Base-by-base conservation (phyloP, 2,329 filamentous ascomycete genomes). In the Fusarium domesticum region DNA sequence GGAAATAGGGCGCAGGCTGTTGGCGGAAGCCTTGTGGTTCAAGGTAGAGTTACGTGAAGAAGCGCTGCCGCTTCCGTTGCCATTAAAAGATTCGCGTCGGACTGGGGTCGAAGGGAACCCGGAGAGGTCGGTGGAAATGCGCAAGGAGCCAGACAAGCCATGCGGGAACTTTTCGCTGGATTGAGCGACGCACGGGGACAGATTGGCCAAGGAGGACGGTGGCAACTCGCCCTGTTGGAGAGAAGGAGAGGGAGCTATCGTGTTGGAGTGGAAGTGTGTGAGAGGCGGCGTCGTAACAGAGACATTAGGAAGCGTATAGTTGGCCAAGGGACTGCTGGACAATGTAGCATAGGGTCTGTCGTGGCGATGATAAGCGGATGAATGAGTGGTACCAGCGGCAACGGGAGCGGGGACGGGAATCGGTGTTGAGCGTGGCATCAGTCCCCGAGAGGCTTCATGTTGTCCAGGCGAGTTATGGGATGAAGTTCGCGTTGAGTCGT, bases 1-100 rank as follows among this genome's bases (percentile, higher is more conserved):
- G 17, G 77, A 77, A 15, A 83, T 61, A 6, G 76, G 75, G 36
- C 66, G 68, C n/a, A 80, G 61, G 36, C 57, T 67, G 43, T 50
- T 58, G 10, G 57, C 48, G 14, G 66, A 68, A 12, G 58, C 43
- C 33, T 54, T 61, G 33, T 59, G 60, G 17, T 62, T 58, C 33
- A 67, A 19, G 14, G 62, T 53, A 19, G 56, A 58, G 31, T 42
- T 51, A 31, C 59, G 60, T 15, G 64, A 54, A 12, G 67, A 66
- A 33, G 64, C 57, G 43, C 51, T 53, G 7, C 56, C 47, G 39
- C 50, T 49, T 12, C 59, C 50, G 51, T 65, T 64, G 42, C 64
- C 63, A 57, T 65, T 65, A 52, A 70, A 61, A 45, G 68, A 64
- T 67, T 65, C 59, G 25, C 58, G 55, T 35, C 53, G 56, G 18